Conservation (phyloP, 2,329 filamentous ascomycete genomes). For the Davidsoniella eucalypti region DNA sequence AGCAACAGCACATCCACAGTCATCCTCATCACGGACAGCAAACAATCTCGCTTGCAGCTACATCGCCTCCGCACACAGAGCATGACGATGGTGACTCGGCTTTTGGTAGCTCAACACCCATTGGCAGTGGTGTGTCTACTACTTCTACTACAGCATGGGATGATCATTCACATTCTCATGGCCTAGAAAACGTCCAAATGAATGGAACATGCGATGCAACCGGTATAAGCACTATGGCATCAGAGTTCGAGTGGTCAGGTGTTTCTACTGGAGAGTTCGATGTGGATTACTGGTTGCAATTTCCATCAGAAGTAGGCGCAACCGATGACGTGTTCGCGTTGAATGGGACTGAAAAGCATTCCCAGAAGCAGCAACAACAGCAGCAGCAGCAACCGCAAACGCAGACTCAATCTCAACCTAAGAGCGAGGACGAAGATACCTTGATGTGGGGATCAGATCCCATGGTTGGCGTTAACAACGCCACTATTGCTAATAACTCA, state of each 20-base stretch:
- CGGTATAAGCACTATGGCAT: conserved; percentile 19
- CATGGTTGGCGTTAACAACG: not conserved
- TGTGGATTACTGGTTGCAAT: conserved; percentile 43
- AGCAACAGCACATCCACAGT: not conserved
- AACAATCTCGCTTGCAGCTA: conserved; percentile 3
- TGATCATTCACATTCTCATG: conserved; percentile 21
- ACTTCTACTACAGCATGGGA: conserved; percentile 19
- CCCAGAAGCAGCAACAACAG: not conserved
- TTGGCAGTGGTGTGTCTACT: conserved; percentile 21
- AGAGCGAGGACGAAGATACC: not conserved
- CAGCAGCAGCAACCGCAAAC: not conserved
- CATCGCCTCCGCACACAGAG: conserved; percentile 29
- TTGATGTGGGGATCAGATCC: conserved; percentile 10
- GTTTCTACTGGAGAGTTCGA: conserved; percentile 37
- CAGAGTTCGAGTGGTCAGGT: conserved; percentile 38
- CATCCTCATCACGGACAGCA: not conserved
- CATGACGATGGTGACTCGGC: conserved; percentile 22
- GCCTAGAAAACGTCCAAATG: conserved; percentile 24
- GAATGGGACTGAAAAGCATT: not conserved
- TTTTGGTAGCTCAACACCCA: conserved; percentile 26
- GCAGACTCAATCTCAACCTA: not conserved
- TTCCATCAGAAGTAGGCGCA: conserved; percentile 31
- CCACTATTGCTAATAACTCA: no score
- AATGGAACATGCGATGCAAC: conserved; percentile 14
- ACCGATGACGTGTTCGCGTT: conserved; percentile 21